Evolutionary conservation across 768 basidiomycete genomes (phyloP), one percentile per base, ranked within the genome.

Genomic region (Leccinum sublutescens): DNA sequence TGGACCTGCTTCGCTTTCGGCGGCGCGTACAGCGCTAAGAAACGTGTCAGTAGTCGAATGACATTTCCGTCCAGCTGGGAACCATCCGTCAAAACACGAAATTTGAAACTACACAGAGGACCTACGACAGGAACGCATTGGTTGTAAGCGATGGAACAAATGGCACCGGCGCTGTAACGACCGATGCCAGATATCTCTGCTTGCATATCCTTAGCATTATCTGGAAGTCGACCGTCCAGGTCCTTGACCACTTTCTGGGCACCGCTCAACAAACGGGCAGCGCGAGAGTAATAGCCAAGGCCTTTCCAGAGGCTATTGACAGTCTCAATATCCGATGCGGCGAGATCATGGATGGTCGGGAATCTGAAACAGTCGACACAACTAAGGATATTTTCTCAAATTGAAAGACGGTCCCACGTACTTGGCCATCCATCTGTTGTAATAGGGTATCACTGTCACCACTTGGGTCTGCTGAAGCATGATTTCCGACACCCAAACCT

Each of bases 401-500:
- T 4, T 1, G 60, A 38, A 31, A 38, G 12, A 52, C 14, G 29
- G 43, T 51, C 48, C 33, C 17, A 76, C 83, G 59, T 62, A 91
- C 91, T 79, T 87, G 64, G 79, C 77, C 81, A 95, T 91, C 94
- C 94, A 98, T 23, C 82, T 81, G 54, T 84, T 86, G 73, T 92
- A 98, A 74, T 97, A 98, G 1, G 91, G 91, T 65, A 95, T 93
- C n/a, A 97, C 94, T 1, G 93, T 94, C 5, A 75, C 81, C 34
- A 97, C 95, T 71, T 96, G 94, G 0, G 95, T 98, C 74, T 98
- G 95, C 73, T 98, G 95, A 2, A 95, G 80, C 95, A 97, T 97
- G 58, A 97, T 87, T 75, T 98, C 93, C 14, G 88, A 91, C 23
- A 94, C 80, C 90, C 91, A 93, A 25, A 93, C 89, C 91, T 91